Percentiles rank a stretch among this genome's conserved stretches.
phyloP scores from a whole-genome alignment of 257 asterid genomes.

The Henckelia pumila region DNA sequence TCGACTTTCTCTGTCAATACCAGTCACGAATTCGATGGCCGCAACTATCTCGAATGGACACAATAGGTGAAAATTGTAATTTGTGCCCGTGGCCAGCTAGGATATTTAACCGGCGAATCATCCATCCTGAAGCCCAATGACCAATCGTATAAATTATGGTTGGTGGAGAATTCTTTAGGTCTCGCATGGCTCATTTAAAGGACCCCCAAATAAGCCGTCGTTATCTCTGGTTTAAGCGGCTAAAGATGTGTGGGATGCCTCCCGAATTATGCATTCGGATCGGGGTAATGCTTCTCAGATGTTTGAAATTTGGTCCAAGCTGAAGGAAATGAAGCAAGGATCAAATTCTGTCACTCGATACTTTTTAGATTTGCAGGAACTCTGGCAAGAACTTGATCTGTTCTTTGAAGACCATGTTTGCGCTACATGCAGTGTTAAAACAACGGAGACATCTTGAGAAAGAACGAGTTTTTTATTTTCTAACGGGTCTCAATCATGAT shows the following conservation, averaged over 20 bases:
- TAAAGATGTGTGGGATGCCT: slow-evolving; percentile 8
- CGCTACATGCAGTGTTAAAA: no score
- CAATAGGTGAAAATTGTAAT: neutral
- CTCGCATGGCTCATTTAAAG: slow-evolving; percentile 16
- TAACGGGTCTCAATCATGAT: no score
- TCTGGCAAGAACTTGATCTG: neutral
- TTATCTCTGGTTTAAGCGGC: neutral
- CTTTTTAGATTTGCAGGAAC: neutral
- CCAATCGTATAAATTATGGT: neutral
- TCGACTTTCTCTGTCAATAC: no score
- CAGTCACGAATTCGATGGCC: no score
- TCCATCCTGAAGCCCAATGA: neutral
- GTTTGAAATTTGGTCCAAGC: no score
- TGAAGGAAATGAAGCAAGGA: neutral
- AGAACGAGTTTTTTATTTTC: no score
- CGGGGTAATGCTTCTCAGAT: no score
- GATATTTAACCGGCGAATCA: no score
- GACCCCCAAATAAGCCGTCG: neutral
- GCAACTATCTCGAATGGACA: slow-evolving; percentile 1
- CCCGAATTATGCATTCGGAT: neutral
- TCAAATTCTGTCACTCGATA: neutral
- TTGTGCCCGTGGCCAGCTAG: neutral
- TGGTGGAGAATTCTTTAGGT: slow-evolving; percentile 1
- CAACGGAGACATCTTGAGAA: no score
- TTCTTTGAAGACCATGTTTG: neutral